These are phyloP conservation scores for Claviceps pusilla DNA, from an alignment of 2,329 filamentous ascomycete species.

Conservation along the genomic window DNA sequence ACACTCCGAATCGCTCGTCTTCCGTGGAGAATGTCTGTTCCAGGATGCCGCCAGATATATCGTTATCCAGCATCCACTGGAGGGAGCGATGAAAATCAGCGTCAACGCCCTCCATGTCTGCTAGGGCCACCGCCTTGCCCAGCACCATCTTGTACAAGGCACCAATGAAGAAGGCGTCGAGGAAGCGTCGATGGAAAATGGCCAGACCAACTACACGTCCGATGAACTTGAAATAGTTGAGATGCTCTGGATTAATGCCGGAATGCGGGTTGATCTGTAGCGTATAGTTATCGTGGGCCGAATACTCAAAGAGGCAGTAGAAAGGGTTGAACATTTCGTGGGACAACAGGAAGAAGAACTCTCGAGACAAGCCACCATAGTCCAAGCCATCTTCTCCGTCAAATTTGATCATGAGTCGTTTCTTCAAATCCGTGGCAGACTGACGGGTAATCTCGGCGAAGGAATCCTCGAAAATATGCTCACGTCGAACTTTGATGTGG, in stretches of 20 bases:
- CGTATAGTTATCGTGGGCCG: constrained; percentile 98
- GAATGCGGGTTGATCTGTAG: constrained; percentile 99
- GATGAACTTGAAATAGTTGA: constrained; percentile 99
- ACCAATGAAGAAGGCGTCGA: constrained; percentile 98
- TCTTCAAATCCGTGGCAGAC: constrained; percentile 90
- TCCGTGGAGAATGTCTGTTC: constrained; percentile 96
- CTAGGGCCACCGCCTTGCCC: constrained; percentile 76
- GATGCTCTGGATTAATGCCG: constrained; percentile 95
- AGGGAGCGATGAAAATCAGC: constrained; percentile 93
- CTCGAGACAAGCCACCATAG: constrained; percentile 91
- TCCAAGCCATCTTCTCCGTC: constrained; percentile 96
- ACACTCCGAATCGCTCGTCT: constrained; percentile 91
- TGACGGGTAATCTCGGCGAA: constrained; percentile 98
- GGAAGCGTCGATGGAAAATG: constrained; percentile 93
- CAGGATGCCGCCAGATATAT: constrained; percentile 79
- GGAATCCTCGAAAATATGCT: constrained; percentile 96
- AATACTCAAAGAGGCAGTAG: constrained; percentile 98
- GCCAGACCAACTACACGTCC: constrained; percentile 90
- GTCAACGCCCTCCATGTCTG: constrained; percentile 98
- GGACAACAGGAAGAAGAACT: constrained; percentile 98
- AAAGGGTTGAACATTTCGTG: constrained; percentile 99
- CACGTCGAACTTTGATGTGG: constrained; percentile 91
- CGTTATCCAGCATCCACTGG: constrained; percentile 96
- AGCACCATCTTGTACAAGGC: constrained; percentile 99
- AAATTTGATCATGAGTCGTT: constrained; percentile 98